Evolutionary conservation across 257 asterid genomes (phyloP).

Genomic region (Przewalskia tangutica): DNA sequence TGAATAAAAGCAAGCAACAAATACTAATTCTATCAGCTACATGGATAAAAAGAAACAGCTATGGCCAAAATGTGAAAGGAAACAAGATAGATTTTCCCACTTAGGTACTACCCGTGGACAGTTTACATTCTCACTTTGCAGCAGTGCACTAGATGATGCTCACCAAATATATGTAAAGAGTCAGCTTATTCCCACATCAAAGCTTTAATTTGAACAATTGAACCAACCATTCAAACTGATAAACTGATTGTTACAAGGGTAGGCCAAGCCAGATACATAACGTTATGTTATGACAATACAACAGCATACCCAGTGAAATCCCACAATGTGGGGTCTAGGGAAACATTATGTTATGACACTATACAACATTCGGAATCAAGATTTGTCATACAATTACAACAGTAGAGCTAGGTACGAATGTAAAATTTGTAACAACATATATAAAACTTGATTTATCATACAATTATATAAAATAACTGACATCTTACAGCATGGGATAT

Average conservation of each 20-base stretch:
- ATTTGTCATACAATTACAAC: not conserved
- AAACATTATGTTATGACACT: not conserved
- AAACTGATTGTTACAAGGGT: not conserved
- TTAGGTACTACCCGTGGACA: not conserved
- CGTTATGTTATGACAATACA: not conserved
- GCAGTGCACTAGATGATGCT: not conserved
- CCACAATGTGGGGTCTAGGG: no score
- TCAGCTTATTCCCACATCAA: not conserved
- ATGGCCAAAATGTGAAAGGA: not conserved
- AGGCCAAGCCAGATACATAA: not conserved
- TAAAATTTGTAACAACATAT: not conserved
- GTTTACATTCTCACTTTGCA: not conserved
- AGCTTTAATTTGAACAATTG: not conserved
- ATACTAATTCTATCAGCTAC: not conserved
- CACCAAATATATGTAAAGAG: not conserved
- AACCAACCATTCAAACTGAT: not conserved
- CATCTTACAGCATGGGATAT: constrained; percentile 22
- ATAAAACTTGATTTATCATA: not conserved
- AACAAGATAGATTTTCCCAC: not conserved
- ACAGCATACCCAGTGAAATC: no score
- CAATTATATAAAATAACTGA: not conserved
- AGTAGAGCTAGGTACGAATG: not conserved
- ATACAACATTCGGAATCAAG: not conserved
- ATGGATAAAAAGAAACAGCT: not conserved
- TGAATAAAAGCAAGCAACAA: not conserved